These are phyloP conservation scores for Casuarina glauca DNA, from an alignment of 306 rosid species.

Conservation along the genomic window DNA sequence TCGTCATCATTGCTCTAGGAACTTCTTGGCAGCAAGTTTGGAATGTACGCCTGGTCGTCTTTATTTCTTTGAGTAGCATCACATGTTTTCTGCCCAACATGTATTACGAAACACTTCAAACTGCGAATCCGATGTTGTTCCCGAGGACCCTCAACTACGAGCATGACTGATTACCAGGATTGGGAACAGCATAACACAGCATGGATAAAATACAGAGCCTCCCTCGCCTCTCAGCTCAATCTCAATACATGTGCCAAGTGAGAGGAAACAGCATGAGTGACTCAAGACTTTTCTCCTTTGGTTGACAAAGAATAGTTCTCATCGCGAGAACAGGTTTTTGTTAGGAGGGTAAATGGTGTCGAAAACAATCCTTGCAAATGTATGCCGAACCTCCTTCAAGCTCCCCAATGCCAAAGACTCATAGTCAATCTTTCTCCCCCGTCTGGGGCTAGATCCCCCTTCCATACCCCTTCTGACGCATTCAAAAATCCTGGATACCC, in stretches of 20 bases:
- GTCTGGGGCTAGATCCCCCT: conserved; percentile 23
- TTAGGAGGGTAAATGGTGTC: conserved; percentile 35
- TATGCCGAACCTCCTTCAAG: conserved; percentile 37
- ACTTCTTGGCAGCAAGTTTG: neutral
- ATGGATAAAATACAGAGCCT: neutral
- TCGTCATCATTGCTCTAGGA: neutral
- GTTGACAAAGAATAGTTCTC: neutral
- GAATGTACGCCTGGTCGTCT: neutral
- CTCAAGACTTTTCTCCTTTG: neutral
- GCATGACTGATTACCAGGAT: too few relatives aligned
- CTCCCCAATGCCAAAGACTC: conserved; percentile 32
- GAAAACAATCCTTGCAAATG: conserved; percentile 39
- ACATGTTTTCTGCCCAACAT: neutral
- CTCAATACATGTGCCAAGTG: neutral
- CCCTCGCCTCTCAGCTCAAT: neutral
- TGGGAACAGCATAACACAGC: too few relatives aligned
- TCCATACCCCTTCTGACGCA: conserved; percentile 25
- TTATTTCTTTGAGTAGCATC: neutral
- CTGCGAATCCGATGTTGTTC: neutral
- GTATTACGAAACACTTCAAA: neutral
- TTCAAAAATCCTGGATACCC: conserved; percentile 35
- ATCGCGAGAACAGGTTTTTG: neutral
- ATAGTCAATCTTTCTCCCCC: conserved; percentile 30
- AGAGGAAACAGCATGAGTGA: neutral
- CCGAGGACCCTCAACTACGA: neutral